A percentile compares a stretch with the other conserved stretches of the same genome.
Evolutionary conservation across 345 rosid species (phyloP).

Genomic region (Populus davidiana): DNA sequence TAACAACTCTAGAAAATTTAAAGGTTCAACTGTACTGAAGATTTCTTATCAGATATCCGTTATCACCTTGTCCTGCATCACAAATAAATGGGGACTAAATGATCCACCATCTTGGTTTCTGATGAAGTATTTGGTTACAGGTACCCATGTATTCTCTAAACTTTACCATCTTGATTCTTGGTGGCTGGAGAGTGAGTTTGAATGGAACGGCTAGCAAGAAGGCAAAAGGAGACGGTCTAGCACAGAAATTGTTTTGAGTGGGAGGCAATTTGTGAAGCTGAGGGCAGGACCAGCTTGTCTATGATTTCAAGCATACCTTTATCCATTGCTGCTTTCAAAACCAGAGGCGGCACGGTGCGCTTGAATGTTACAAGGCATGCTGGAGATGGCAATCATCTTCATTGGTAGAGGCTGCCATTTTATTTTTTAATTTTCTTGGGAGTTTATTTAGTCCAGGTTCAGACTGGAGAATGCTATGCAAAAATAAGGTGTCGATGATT

Average conservation of each 20-base stretch:
- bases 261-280: conserved; percentile 43
- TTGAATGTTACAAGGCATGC: conserved; percentile 15
- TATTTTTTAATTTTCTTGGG: too few relatives aligned
- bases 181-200: conserved; percentile 5
- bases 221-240: conserved; percentile 47
- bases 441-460: too few relatives aligned
- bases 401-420: not conserved
- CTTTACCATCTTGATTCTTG: not conserved
- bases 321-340: conserved; percentile 23
- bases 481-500: too few relatives aligned
- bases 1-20: too few relatives aligned
- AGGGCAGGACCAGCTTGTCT: conserved; percentile 23
- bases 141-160: not conserved
- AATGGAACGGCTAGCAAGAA: conserved; percentile 46
- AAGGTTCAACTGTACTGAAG: too few relatives aligned
- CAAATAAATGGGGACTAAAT: not conserved
- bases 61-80: too few relatives aligned
- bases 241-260: conserved; percentile 35
- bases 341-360: conserved; percentile 17
- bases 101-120: conserved; percentile 4
- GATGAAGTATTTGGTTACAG: not conserved
- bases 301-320: conserved; percentile 30
- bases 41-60: too few relatives aligned
- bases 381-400: conserved; percentile 14
- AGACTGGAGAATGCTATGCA: too few relatives aligned